Evolutionary conservation across 768 basidiomycete genomes (phyloP).

Genomic region (Fistulinella prunicolor): DNA sequence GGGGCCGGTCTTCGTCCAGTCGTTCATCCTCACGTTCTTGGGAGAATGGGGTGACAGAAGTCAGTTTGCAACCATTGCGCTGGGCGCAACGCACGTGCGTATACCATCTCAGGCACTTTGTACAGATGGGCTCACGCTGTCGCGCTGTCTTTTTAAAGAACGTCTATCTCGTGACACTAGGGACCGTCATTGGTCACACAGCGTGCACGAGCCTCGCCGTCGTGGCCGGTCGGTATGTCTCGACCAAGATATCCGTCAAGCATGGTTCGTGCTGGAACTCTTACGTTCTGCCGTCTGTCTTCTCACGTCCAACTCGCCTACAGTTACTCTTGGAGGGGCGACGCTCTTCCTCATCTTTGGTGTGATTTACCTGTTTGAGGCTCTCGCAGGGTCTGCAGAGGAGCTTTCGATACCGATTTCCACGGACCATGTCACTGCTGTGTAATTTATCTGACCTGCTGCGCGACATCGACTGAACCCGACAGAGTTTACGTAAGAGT

Average conservation of each 20-base stretch:
- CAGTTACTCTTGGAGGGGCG: constrained; percentile 84
- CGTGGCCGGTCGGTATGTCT: constrained; percentile 88
- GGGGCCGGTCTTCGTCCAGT: constrained; percentile 93
- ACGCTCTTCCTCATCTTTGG: constrained; percentile 82
- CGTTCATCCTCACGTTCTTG: constrained; percentile 93
- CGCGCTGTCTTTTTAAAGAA: constrained; percentile 50
- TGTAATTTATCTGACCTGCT: constrained; percentile 1
- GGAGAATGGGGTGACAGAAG: constrained; percentile 99
- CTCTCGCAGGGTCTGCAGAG: constrained; percentile 33
- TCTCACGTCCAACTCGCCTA: background rate
- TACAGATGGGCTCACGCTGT: constrained; percentile 4
- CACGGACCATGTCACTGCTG: constrained; percentile 4
- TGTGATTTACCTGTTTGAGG: constrained; percentile 71
- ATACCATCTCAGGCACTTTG: background rate
- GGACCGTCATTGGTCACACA: constrained; percentile 86
- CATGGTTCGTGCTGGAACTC: constrained; percentile 54
- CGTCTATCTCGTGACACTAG: constrained; percentile 85
- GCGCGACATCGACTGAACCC: too few relatives aligned
- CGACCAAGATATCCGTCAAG: constrained; percentile 93
- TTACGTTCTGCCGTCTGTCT: background rate
- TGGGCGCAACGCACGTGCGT: constrained; percentile 91
- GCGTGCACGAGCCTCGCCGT: constrained; percentile 88
- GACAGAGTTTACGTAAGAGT: too few relatives aligned
- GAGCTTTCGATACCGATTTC: constrained; percentile 18
- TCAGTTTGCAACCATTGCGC: constrained; percentile 94